Conservation (phyloP, 202 grass and related monocot species). For the Schoenoplectus tabernaemontani region DNA sequence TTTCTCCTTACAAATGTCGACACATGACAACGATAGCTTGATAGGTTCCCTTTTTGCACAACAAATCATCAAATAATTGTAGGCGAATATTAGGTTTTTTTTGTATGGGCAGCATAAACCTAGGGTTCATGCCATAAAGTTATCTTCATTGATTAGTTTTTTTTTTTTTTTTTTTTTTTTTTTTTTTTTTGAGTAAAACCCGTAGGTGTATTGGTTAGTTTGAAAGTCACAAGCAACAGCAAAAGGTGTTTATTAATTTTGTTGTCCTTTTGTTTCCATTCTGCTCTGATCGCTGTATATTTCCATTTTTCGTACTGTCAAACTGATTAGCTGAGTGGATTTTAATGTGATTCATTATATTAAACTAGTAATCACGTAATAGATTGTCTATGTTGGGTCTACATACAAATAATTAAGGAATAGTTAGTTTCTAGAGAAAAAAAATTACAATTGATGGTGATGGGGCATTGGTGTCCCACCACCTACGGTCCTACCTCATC, state of each 20-base stretch:
- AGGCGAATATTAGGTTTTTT: conserved; percentile 16
- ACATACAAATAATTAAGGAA: no score
- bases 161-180: no score
- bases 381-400: no score
- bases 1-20: background rate
- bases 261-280: background rate
- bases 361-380: no score
- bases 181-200: no score
- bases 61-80: background rate
- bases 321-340: no score
- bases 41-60: no score
- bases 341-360: no score
- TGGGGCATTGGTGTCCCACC: no score
- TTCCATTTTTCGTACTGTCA: background rate
- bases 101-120: conserved; percentile 13
- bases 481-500: no score
- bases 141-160: conserved; percentile 11
- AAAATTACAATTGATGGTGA: no score
- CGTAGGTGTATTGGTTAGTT: conserved; percentile 22
- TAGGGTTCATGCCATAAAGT: background rate
- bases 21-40: background rate
- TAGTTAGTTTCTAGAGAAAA: no score
- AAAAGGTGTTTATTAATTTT: background rate
- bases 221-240: conserved; percentile 18
- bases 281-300: background rate